Evolutionary conservation across 352 stramenopile genomes (phyloP), one percentile per base, ranked within the genome.

Genomic region (Globisporangium yorkense): DNA sequence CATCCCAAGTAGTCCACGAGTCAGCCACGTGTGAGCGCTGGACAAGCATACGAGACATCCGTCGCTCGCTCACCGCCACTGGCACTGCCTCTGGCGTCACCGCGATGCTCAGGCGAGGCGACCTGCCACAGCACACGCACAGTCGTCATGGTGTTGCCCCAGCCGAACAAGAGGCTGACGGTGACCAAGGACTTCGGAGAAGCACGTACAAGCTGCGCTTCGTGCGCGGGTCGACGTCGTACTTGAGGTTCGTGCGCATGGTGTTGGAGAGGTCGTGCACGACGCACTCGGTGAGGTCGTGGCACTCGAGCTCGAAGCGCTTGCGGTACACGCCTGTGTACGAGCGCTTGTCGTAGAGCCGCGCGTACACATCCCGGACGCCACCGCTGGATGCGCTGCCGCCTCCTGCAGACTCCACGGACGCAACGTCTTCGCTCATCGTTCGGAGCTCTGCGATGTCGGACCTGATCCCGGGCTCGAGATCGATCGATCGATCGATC

Each of bases 251-350:
- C 21, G 67, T 75, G 41, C 75, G 74, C 63, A 82, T 84, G 44
- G 71, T 69, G 51, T 82, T 75, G 41, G 67, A 77, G 51, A 87
- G 54, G 53, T 80, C 71, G 52, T 84, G 72, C 51, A 87, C 74
- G 41, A 77, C 68, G 40, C 65, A 63, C 57, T 84, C 74, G 31
- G 66, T 82, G 27, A 77, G 61, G 54, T 83, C 70, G 51, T 77
- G 60, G 54, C 63, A 75, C 50, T 80, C 70, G 24, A 59, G 50
- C 54, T 88, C 74, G 53, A 88, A 87, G 31, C 77, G 75, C 56
- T 87, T 86, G 51, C 70, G 70, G 59, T 83, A 84, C 41, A 87
- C 67, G 29, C 77, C 77, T n/a, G 76, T 87, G 70, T 83, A 87
- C 45, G 71, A 88, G 31, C 79, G 74, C 12, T 68, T 75, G 57